phyloP scores from a whole-genome alignment of 371 early-diverging fungal genomes.

The Mortierella sp. region DNA sequence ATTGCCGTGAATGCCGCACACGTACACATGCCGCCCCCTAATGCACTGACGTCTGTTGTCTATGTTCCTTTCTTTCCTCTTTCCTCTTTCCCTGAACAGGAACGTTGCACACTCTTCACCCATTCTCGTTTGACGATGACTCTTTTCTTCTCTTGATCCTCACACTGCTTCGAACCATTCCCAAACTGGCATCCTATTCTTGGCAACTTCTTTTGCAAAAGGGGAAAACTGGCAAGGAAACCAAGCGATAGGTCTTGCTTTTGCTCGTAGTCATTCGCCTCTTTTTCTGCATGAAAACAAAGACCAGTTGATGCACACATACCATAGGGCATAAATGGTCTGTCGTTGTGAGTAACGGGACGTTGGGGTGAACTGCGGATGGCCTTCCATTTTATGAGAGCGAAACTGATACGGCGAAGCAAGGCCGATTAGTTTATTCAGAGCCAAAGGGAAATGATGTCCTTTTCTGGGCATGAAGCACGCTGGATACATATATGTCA shows the following conservation, averaged over 20 bases:
- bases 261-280: background rate
- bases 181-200: background rate
- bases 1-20: too few species aligned
- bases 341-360: too few species aligned
- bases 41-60: background rate
- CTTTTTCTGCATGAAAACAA: background rate
- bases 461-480: conserved; percentile 8
- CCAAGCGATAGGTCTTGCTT: background rate
- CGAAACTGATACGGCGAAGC: background rate
- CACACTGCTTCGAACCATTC: background rate
- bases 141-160: background rate
- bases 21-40: background rate
- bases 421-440: background rate
- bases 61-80: background rate
- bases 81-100: background rate
- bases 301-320: too few species aligned
- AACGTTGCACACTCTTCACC: background rate
- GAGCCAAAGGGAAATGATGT: background rate
- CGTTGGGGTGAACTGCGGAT: too few species aligned
- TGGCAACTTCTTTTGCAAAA: too few species aligned
- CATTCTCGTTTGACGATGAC: background rate
- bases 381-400: too few species aligned
- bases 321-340: too few species aligned
- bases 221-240: background rate
- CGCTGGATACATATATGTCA: too few species aligned